These are phyloP conservation scores for Trametes cinnabarina DNA, from an alignment of 768 basidiomycete genomes.

Conservation along the genomic window DNA sequence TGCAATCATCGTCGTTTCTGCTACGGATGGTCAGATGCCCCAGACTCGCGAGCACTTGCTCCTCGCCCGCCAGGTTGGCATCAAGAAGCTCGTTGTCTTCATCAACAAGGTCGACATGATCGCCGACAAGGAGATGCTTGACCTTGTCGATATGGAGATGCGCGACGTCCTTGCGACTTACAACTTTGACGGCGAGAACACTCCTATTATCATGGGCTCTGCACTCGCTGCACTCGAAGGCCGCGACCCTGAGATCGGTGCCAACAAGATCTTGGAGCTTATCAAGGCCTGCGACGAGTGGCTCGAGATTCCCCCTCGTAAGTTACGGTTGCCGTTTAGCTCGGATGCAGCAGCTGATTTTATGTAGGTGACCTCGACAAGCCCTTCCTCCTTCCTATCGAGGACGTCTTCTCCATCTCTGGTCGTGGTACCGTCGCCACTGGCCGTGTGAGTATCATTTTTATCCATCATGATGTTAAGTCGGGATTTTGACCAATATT, in stretches of 20 bases:
- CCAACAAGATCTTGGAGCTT: slow-evolving; percentile 75
- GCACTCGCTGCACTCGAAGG: slow-evolving; percentile 94
- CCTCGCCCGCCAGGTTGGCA: slow-evolving; percentile 95
- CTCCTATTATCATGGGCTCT: slow-evolving; percentile 97
- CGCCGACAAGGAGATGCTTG: slow-evolving; percentile 95
- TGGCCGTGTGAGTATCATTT: slow-evolving; percentile 63
- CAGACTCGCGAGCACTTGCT: slow-evolving; percentile 98
- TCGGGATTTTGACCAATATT: not conserved
- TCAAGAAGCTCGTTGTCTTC: slow-evolving; percentile 96
- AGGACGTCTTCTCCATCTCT: slow-evolving; percentile 97
- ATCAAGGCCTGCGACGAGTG: slow-evolving; percentile 87
- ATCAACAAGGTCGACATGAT: slow-evolving; percentile 99
- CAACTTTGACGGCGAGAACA: slow-evolving; percentile 95
- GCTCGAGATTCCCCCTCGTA: slow-evolving; percentile 92
- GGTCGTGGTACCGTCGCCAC: slow-evolving; percentile 98
- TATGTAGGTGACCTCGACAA: slow-evolving; percentile 98
- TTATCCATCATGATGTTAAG: not conserved
- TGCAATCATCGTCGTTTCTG: slow-evolving; percentile 94
- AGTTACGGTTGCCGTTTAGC: no score
- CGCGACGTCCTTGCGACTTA: slow-evolving; percentile 89
- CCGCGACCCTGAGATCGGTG: slow-evolving; percentile 75
- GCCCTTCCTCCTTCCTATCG: slow-evolving; percentile 94
- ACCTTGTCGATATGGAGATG: slow-evolving; percentile 99
- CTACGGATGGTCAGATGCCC: slow-evolving; percentile 99
- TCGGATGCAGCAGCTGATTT: no score